Percentiles rank a stretch among this genome's conserved stretches.
These are phyloP conservation scores for Pseudogymnoascus sp. DNA, from an alignment of 2,329 filamentous ascomycete genomes.

Conservation along the genomic window DNA sequence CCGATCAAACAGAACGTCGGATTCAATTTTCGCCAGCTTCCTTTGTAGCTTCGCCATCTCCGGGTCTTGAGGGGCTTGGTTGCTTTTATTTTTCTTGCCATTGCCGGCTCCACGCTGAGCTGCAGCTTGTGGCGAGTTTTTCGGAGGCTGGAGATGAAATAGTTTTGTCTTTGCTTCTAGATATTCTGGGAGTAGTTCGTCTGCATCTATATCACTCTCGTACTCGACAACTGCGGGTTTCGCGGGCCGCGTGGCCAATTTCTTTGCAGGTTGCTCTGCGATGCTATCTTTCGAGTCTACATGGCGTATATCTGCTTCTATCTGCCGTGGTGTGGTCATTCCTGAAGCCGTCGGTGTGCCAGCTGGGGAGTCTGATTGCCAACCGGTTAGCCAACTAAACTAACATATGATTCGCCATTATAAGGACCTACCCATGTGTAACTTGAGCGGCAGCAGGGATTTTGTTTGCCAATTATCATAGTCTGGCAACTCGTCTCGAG, in stretches of 20 bases:
- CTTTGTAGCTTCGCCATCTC: slow-evolving; percentile 60
- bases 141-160: slow-evolving; percentile 52
- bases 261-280: slow-evolving; percentile 9
- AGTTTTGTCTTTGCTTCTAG: slow-evolving; percentile 64
- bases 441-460: slow-evolving; percentile 19
- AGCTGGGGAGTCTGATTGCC: slow-evolving; percentile 23
- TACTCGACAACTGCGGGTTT: slow-evolving; percentile 37
- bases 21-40: slow-evolving; percentile 71
- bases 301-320: slow-evolving; percentile 26
- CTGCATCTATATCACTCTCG: slow-evolving; percentile 66
- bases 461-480: slow-evolving; percentile 50
- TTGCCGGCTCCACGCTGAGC: slow-evolving; percentile 13
- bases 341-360: slow-evolving; percentile 28
- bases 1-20: slow-evolving; percentile 68
- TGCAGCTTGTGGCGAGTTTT: slow-evolving; percentile 33
- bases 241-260: not conserved
- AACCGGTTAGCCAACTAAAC: slow-evolving; percentile 13
- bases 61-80: slow-evolving; percentile 19
- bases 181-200: slow-evolving; percentile 68
- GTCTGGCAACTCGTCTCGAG: slow-evolving; percentile 59
- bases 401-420: not conserved
- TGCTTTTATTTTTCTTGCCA: slow-evolving; percentile 12
- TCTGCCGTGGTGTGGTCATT: slow-evolving; percentile 24
- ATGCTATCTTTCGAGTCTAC: slow-evolving; percentile 12
- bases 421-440: slow-evolving; percentile 24